Evolutionary conservation across 2,329 filamentous ascomycete species (phyloP), one percentile per base, ranked within the genome.

Genomic region (Penicillium sumatraense): DNA sequence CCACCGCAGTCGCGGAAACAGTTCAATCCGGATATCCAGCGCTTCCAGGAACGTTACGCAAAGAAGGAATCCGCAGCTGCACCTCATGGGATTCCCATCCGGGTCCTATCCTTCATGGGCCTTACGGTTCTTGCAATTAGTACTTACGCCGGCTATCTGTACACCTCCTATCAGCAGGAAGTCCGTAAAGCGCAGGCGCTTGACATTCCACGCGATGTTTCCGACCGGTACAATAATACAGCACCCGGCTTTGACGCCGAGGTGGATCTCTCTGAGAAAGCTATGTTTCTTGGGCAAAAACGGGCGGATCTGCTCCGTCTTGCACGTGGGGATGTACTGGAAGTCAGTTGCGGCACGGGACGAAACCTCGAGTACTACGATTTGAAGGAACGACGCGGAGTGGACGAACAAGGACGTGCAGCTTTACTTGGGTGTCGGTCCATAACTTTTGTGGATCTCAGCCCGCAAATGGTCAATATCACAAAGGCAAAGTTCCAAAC

Each of bases 331-430:
- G 63, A 81, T 58, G 78, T 81, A 7, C 70, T 81, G 5, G 80
- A 82, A 64, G 77, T 81, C 35, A 78, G 76, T 57, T 78, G 74
- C 38, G 79, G 80, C n/a, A 82, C 80, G 1, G 80, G 80, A 3
- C 69, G 79, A 29, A 82, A 81, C 57, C 62, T 78, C 58, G 65
- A 71, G 24, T 80, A 75, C 58, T 82, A 81, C 62, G 68, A 75
- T 49, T 63, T 80, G 3, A 72, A 72, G 2, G 69, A 74, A 57
- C 63, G 64, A 33, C 61, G 72, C 16, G 70, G 65, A 4, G 52
- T 68, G 1, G 69, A 74, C 38, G 59, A 66, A 5, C 60, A 71
- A 11, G 72, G 73, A 2, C 68, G 64, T 24, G 64, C 61, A 5
- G 58, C 61, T 1, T 41, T 75, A 1, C 54, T 59, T 16, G 74